A percentile compares a stretch with the other conserved stretches of the same genome.
phyloP scores from a whole-genome alignment of 805 yeast genomes.

The Cyberlindnera maritima region DNA sequence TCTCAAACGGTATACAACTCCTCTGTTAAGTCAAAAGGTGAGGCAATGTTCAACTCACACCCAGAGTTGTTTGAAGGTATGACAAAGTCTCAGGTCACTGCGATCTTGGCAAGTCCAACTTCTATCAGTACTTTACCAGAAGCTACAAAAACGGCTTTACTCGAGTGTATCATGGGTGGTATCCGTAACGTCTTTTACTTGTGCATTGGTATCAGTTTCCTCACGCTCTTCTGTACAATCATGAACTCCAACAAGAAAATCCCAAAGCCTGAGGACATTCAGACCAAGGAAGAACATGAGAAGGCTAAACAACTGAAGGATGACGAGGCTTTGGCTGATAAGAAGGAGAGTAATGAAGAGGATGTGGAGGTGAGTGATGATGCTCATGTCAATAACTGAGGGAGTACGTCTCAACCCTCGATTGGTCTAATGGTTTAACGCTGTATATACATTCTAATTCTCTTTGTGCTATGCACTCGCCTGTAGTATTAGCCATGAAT shows the following conservation, averaged over 20 bases:
- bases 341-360: not conserved
- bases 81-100: not conserved
- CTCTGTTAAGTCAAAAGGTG: conserved; percentile 21
- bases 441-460: too few species aligned
- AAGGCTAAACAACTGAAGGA: not conserved
- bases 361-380: not conserved
- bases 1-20: conserved; percentile 40
- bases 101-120: not conserved
- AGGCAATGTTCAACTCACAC: not conserved
- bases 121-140: not conserved
- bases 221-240: conserved; percentile 31
- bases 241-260: conserved; percentile 41
- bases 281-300: conserved; percentile 8
- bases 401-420: too few species aligned
- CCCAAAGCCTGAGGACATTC: conserved; percentile 30
- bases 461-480: too few species aligned
- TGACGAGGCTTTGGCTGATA: not conserved
- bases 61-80: not conserved
- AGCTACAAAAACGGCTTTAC: not conserved
- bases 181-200: conserved; percentile 41
- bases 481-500: too few species aligned
- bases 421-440: too few species aligned
- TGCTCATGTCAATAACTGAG: too few species aligned
- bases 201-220: conserved; percentile 25
- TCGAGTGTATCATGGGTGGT: conserved; percentile 31